Conservation (phyloP, 1,284 basidiomycete genomes). For the Bjerkandera adusta region DNA sequence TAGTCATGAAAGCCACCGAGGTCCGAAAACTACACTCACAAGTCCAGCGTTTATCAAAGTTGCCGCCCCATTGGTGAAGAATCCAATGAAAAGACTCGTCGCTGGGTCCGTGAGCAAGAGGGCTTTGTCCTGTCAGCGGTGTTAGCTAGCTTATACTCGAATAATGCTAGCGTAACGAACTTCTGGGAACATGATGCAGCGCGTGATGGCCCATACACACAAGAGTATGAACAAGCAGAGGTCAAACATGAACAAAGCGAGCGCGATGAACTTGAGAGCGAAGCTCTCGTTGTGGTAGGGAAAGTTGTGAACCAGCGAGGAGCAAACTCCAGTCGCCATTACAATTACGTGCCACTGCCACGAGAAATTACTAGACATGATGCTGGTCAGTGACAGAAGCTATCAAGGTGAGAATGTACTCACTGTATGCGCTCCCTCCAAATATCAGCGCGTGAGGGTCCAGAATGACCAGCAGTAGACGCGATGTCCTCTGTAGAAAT, state of each 20-base stretch:
- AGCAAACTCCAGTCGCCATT: constrained; percentile 37
- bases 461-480: background rate
- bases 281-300: constrained; percentile 31
- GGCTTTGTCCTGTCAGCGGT: constrained; percentile 8
- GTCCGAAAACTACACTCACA: constrained; percentile 7
- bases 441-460: background rate
- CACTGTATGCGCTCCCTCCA: constrained; percentile 18
- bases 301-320: constrained; percentile 34
- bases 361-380: constrained; percentile 33
- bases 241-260: constrained; percentile 48
- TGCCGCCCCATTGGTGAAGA: constrained; percentile 52
- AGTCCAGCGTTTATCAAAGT: constrained; percentile 38
- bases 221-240: constrained; percentile 46
- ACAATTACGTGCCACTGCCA: constrained; percentile 40
- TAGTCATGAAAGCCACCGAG: background rate
- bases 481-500: background rate
- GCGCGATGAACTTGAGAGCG: constrained; percentile 26
- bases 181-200: constrained; percentile 47
- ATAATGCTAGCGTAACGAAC: constrained; percentile 8
- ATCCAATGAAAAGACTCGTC: constrained; percentile 56
- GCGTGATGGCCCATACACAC: constrained; percentile 31
- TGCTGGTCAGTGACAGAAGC: background rate
- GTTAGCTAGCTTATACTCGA: background rate
- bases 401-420: background rate
- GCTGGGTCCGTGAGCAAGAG: constrained; percentile 40